phyloP scores from a whole-genome alignment of 2,329 filamentous ascomycete species.

The Nigrospora osmanthi region DNA sequence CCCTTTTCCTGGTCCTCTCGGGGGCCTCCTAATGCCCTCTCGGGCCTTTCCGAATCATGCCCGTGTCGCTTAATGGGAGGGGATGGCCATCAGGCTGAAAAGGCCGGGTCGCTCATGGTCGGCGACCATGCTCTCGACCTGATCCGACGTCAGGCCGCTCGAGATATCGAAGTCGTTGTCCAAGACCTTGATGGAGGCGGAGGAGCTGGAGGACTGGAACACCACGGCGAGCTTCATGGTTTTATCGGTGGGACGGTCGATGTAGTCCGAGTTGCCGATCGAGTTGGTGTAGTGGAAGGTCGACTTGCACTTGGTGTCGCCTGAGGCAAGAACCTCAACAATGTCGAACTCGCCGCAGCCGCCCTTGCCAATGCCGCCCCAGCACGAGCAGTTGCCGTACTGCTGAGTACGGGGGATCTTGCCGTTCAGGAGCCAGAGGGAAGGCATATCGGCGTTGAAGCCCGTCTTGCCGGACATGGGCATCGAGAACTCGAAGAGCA shows the following conservation, averaged over 20 bases:
- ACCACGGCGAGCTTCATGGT: constrained; percentile 59
- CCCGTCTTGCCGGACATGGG: constrained; percentile 46
- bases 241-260: constrained; percentile 52
- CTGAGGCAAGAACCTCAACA: constrained; percentile 60
- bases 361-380: constrained; percentile 35
- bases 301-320: constrained; percentile 60
- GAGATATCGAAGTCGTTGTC: constrained; percentile 31
- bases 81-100: constrained; percentile 19
- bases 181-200: constrained; percentile 49
- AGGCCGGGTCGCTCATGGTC: constrained; percentile 11
- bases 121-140: constrained; percentile 24
- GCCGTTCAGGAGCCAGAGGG: constrained; percentile 69
- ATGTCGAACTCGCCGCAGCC: constrained; percentile 72
- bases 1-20: not conserved
- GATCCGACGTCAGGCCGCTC: constrained; percentile 26
- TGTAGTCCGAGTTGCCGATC: constrained; percentile 64
- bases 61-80: not conserved
- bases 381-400: constrained; percentile 68
- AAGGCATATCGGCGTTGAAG: constrained; percentile 59
- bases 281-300: constrained; percentile 59
- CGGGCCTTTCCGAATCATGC: not conserved
- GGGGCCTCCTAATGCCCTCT: not conserved
- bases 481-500: constrained; percentile 70
- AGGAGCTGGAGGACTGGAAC: constrained; percentile 42
- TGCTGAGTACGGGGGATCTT: constrained; percentile 63